Evolutionary conservation across 2,329 filamentous ascomycete genomes (phyloP), one percentile per base, ranked within the genome.

Genomic region (Aspergillus aculeatinus): DNA sequence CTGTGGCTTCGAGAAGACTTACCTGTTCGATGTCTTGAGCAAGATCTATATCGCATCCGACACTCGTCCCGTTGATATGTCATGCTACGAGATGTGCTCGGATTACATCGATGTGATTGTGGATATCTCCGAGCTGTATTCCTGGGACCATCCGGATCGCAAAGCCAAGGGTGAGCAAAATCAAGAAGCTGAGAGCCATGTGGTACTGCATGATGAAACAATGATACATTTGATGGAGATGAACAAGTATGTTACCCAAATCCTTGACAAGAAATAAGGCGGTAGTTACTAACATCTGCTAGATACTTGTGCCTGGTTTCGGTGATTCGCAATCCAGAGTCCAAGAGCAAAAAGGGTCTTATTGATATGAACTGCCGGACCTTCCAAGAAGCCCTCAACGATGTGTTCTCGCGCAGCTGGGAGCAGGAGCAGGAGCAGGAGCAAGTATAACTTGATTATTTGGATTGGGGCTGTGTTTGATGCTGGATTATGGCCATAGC

Each of bases 21-120:
- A 99, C 75, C 86, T 99, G 6, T 99, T 99, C 73, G 96, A 99
- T 73, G 93, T 98, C 9, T 85, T 96, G 68, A 96, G 91, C 78
- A 99, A 99, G 80, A 96, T 99, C 63, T 99, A 99, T 79, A 96
- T 99, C 68, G 95, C 95, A 0, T 97, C 94, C 5, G 95, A 99
- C 75, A 95, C 89, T 31, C 89, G 91, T 44, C 94, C 94, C 0
- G 91, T 94, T 33, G 94, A 98, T 72, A 95, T 97, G 83, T 90
- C 91, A 48, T 94, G 91, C 74, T 99, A 99, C 76, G 95, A 98
- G 79, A 96, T 98, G 72, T 99, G 95, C 79, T 96, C 92, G 53
- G 95, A 99, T 74, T 98, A 96, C 74, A 97, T 99, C 68, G 95
- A 99, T 75, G 92, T 98, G 62, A 96, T 99, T 63, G 94, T 98